A percentile compares a stretch with the other conserved stretches of the same genome.
Evolutionary conservation across 768 basidiomycete genomes (phyloP).

Genomic region (Lactifluus volemus): DNA sequence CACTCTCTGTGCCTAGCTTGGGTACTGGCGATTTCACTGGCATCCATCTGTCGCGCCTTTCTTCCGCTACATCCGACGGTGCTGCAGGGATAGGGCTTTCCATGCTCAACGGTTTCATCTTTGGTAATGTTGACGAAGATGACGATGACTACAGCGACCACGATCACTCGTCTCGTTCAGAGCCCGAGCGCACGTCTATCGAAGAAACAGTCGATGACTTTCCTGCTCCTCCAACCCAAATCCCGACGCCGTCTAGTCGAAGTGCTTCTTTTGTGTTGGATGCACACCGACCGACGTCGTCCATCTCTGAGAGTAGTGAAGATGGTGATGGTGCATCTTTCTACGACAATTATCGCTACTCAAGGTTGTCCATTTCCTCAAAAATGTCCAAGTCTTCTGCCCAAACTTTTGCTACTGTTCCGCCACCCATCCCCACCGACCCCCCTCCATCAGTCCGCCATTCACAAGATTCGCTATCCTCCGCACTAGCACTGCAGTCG

Average conservation of each 20-base stretch:
- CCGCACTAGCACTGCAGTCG: not conserved
- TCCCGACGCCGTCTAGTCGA: constrained; percentile 7
- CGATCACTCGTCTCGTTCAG: constrained; percentile 3
- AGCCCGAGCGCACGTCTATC: constrained; percentile 9
- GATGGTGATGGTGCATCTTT: constrained; percentile 66
- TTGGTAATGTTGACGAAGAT: constrained; percentile 28
- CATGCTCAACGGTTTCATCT: constrained; percentile 44
- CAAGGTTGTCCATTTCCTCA: constrained; percentile 45
- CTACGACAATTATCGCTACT: constrained; percentile 75
- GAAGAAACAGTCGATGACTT: constrained; percentile 19
- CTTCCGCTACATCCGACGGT: constrained; percentile 42
- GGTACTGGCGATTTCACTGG: not conserved
- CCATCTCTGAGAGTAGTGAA: constrained; percentile 25
- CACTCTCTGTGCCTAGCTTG: not conserved
- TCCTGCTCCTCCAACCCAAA: constrained; percentile 14
- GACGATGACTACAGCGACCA: constrained; percentile 22
- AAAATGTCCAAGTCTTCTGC: constrained; percentile 33
- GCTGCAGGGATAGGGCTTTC: constrained; percentile 63
- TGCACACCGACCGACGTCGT: not conserved
- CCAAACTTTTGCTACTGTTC: constrained; percentile 21
- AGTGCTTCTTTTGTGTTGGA: not conserved
- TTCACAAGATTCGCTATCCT: constrained; percentile 8
- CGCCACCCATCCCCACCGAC: constrained; percentile 27
- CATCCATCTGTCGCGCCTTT: constrained; percentile 24
- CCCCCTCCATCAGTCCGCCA: constrained; percentile 10